phyloP scores from a whole-genome alignment of 768 basidiomycete species.

The Lentinula lateritia region DNA sequence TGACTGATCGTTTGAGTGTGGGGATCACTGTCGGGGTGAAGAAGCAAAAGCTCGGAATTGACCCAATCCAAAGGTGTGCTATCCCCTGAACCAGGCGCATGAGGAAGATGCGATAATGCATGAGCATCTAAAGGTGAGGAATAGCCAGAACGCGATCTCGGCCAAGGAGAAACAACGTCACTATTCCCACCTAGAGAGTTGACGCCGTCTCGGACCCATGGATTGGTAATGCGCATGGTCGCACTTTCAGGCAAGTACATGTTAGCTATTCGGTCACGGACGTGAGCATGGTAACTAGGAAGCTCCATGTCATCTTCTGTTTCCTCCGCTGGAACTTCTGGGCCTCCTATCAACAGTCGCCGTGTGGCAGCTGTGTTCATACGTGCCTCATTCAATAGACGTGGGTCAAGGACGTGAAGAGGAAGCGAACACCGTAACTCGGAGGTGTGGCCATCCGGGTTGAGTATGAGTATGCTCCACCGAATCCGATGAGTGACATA shows the following conservation, averaged over 20 bases:
- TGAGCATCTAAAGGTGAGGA: slow-evolving; percentile 35
- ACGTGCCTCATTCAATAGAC: slow-evolving; percentile 71
- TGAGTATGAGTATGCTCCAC: slow-evolving; percentile 75
- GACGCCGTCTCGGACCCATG: slow-evolving; percentile 44
- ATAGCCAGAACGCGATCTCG: slow-evolving; percentile 25
- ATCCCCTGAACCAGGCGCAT: slow-evolving; percentile 36
- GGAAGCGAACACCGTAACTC: slow-evolving; percentile 95
- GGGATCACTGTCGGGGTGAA: slow-evolving; percentile 32
- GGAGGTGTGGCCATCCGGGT: slow-evolving; percentile 87
- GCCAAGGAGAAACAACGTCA: slow-evolving; percentile 13
- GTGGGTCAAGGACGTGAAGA: slow-evolving; percentile 72
- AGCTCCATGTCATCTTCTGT: slow-evolving; percentile 68
- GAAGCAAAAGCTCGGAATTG: slow-evolving; percentile 78
- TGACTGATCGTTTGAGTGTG: slow-evolving; percentile 16
- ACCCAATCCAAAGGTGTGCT: slow-evolving; percentile 67
- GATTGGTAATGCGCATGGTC: slow-evolving; percentile 60
- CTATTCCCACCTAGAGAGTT: slow-evolving; percentile 25
- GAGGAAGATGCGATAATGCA: slow-evolving; percentile 36
- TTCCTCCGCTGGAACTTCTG: slow-evolving; percentile 30
- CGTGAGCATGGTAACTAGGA: slow-evolving; percentile 85
- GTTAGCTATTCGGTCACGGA: slow-evolving; percentile 84
- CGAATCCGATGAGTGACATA: slow-evolving; percentile 72
- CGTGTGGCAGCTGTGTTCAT: slow-evolving; percentile 70
- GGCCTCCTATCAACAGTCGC: slow-evolving; percentile 50
- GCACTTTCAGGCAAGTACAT: slow-evolving; percentile 62